These are phyloP conservation scores for Microstroma glucosiphilum DNA, from an alignment of 1,284 basidiomycete genomes.

Conservation along the genomic window DNA sequence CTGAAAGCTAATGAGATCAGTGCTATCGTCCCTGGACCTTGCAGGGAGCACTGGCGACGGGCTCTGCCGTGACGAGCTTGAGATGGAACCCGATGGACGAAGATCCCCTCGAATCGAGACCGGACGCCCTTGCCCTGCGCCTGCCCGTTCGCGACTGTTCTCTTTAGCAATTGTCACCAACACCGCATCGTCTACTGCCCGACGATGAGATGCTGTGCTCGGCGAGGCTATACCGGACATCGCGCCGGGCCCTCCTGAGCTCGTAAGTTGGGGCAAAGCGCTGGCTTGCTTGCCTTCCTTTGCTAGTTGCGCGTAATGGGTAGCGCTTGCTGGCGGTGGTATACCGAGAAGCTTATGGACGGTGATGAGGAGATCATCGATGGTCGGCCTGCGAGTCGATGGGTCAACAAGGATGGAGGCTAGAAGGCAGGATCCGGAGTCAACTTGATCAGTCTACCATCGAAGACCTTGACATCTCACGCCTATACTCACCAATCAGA, in stretches of 20 bases:
- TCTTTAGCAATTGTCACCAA: slow-evolving; percentile 1
- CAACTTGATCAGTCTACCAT: neutral
- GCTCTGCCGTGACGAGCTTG: too few relatives aligned
- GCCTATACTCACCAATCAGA: slow-evolving; percentile 59
- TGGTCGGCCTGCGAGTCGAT: slow-evolving; percentile 30
- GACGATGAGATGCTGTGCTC: slow-evolving; percentile 8
- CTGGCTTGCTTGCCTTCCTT: slow-evolving; percentile 25
- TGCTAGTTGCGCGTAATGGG: slow-evolving; percentile 28
- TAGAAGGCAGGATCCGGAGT: neutral
- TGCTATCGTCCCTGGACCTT: too few relatives aligned
- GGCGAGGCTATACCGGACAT: slow-evolving; percentile 6
- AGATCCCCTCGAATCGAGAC: too few relatives aligned
- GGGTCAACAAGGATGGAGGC: slow-evolving; percentile 37
- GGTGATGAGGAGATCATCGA: slow-evolving; percentile 35
- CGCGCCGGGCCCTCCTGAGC: slow-evolving; percentile 10
- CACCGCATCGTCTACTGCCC: slow-evolving; percentile 2
- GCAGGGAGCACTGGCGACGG: too few relatives aligned
- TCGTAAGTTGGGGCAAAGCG: slow-evolving; percentile 7
- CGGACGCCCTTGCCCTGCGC: too few relatives aligned
- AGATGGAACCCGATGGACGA: too few relatives aligned
- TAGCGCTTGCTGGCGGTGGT: slow-evolving; percentile 23
- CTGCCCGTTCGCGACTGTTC: too few relatives aligned
- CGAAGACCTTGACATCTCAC: neutral
- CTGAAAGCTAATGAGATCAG: slow-evolving; percentile 6
- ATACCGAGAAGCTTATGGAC: slow-evolving; percentile 37